Evolutionary conservation across 2,329 filamentous ascomycete species (phyloP), one percentile per base, ranked within the genome.

Genomic region (Diaporthe humulicola): DNA sequence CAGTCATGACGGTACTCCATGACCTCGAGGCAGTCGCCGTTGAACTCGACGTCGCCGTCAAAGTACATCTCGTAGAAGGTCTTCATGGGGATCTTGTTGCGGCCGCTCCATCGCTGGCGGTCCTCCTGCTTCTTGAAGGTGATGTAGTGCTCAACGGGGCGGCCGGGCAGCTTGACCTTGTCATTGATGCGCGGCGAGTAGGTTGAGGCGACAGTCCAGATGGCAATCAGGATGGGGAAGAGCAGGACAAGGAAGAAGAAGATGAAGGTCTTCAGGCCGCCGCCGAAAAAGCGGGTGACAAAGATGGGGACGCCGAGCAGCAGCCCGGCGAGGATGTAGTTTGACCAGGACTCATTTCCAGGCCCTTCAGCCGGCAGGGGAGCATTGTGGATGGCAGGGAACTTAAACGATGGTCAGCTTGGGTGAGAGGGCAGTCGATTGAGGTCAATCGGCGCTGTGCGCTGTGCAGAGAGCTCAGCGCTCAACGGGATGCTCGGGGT

Each of bases 61-160:
- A 98, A 98, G 89, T 98, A 98, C 93, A 96, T 98, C 86, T 98
- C 96, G 83, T 97, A 93, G 88, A 98, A 98, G 30, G 95, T 97
- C 87, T 97, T 93, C 88, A 97, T 93, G 71, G 95, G 93, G 76
- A 97, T 95, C 87, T 94, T 96, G 86, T 90, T 93, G 84, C 89
- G 89, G 84, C 94, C 94, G 78, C 90, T 88, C 87, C 95, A 97
- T 85, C 92, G 94, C 80, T 83, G 81, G 80, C 88, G 82, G 81
- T 91, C 89, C 73, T 84, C 83, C 36, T 86, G 84, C 78, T 89
- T 90, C 86, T 95, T 94, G 89, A 97, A 97, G 76, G 90, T 92
- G 78, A 97, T 91, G 87, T 98, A 98, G 87, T 96, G 90, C 86
- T 98, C 96, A 77, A 98, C 91, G 70, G 95, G 94, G 76, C 93